phyloP scores from a whole-genome alignment of 345 rosid species.

The Dovyalis caffra region DNA sequence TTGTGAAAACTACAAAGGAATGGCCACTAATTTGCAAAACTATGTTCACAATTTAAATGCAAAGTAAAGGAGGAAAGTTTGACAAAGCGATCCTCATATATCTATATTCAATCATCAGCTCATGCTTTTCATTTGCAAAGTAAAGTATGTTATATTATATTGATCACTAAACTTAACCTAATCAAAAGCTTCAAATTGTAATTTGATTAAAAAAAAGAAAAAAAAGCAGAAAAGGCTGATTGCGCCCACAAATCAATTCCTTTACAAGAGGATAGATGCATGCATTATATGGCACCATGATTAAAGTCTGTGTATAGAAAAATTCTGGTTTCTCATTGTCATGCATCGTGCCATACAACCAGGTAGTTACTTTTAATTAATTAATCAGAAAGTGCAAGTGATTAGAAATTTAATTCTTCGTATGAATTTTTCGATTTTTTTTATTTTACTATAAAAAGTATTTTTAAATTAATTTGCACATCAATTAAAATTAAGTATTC shows the following conservation, averaged over 20 bases:
- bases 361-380: slow-evolving; percentile 4
- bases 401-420: background rate
- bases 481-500: too few species aligned
- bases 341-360: slow-evolving; percentile 37
- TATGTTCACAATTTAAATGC: too few species aligned
- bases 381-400: background rate
- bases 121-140: background rate
- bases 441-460: too few species aligned
- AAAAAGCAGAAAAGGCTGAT: slow-evolving; percentile 8
- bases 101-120: background rate
- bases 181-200: slow-evolving; percentile 22
- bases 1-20: slow-evolving; percentile 9
- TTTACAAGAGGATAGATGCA: slow-evolving; percentile 17
- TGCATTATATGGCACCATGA: slow-evolving; percentile 14
- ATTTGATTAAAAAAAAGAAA: background rate
- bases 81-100: background rate
- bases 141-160: too few species aligned
- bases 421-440: too few species aligned
- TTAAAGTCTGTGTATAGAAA: slow-evolving; percentile 11
- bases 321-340: slow-evolving; percentile 10
- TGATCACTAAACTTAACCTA: slow-evolving; percentile 2
- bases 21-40: too few species aligned
- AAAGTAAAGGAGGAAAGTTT: background rate
- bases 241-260: slow-evolving; percentile 7
- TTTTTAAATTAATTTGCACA: too few species aligned